Evolutionary conservation across 306 rosid genomes (phyloP).

Genomic region (Spatholobus suberectus): DNA sequence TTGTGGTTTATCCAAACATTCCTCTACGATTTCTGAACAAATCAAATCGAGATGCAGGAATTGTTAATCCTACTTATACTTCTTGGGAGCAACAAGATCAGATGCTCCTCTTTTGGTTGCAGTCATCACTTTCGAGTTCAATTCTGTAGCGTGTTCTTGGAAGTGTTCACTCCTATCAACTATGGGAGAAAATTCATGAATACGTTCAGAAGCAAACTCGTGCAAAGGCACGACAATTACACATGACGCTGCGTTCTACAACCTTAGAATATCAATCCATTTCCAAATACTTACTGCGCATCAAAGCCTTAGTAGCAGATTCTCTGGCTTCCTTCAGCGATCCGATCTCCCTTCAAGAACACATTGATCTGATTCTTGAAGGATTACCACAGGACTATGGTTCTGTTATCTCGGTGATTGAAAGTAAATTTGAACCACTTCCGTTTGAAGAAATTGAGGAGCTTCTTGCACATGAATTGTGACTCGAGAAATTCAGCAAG

Average conservation of each 20-base stretch:
- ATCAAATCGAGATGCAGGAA: too few relatives aligned
- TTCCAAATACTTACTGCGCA: too few relatives aligned
- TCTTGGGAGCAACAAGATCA: not conserved
- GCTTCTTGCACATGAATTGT: not conserved
- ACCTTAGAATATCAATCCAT: too few relatives aligned
- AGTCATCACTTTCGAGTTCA: not conserved
- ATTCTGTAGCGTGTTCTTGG: not conserved
- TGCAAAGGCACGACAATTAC: not conserved
- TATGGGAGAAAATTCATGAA: not conserved
- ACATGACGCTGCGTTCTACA: not conserved
- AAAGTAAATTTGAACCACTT: too few relatives aligned
- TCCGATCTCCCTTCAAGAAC: too few relatives aligned
- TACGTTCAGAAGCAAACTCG: not conserved
- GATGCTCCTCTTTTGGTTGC: not conserved
- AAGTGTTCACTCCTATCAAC: not conserved
- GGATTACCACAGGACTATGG: not conserved
- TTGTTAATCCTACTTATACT: too few relatives aligned
- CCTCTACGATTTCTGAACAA: too few relatives aligned
- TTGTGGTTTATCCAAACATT: too few relatives aligned
- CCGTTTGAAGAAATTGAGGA: not conserved
- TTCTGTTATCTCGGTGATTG: too few relatives aligned
- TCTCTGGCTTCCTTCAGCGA: too few relatives aligned
- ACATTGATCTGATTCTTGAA: not conserved
- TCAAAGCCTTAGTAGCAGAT: too few relatives aligned
- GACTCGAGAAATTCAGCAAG: too few relatives aligned